These are phyloP conservation scores for Cyberlindnera mycetangii DNA, from an alignment of 805 yeast species.

Conservation along the genomic window DNA sequence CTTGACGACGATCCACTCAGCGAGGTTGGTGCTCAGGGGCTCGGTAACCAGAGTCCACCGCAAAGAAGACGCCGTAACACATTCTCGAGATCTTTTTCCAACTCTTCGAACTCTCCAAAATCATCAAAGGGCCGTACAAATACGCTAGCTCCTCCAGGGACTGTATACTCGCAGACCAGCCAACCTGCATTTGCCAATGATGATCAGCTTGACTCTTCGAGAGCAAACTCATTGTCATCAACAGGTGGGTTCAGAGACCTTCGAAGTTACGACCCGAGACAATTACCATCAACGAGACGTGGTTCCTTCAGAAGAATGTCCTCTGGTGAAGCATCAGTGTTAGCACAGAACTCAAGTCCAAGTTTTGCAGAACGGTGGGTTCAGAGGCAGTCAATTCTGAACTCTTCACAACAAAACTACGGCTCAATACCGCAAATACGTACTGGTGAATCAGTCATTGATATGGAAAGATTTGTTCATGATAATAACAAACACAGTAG, in stretches of 20 bases:
- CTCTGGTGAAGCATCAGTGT: neutral
- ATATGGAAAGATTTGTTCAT: constrained; percentile 9
- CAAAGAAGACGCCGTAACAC: constrained; percentile 2
- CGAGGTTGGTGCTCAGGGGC: neutral
- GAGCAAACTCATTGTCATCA: constrained; percentile 11
- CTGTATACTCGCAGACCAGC: constrained; percentile 6
- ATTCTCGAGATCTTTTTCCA: constrained; percentile 6
- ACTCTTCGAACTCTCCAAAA: constrained; percentile 5
- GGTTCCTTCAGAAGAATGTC: constrained; percentile 4
- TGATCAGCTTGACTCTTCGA: constrained; percentile 3
- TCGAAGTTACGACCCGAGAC: constrained; percentile 17
- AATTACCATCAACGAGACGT: constrained; percentile 8
- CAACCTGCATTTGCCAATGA: constrained; percentile 4
- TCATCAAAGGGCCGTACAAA: no score
- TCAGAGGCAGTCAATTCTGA: constrained; percentile 17
- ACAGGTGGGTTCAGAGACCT: constrained; percentile 17
- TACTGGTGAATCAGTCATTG: constrained; percentile 6
- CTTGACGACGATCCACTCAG: neutral
- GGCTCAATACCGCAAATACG: constrained; percentile 5
- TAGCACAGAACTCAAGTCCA: constrained; percentile 13
- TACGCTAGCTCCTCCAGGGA: constrained; percentile 1
- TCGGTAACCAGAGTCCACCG: neutral
- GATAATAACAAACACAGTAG: constrained; percentile 3
- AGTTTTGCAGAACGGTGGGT: constrained; percentile 31
- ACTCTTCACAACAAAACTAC: neutral